Base-by-base conservation (phyloP, 257 asterid species). In the Marsdenia floribunda region DNA sequence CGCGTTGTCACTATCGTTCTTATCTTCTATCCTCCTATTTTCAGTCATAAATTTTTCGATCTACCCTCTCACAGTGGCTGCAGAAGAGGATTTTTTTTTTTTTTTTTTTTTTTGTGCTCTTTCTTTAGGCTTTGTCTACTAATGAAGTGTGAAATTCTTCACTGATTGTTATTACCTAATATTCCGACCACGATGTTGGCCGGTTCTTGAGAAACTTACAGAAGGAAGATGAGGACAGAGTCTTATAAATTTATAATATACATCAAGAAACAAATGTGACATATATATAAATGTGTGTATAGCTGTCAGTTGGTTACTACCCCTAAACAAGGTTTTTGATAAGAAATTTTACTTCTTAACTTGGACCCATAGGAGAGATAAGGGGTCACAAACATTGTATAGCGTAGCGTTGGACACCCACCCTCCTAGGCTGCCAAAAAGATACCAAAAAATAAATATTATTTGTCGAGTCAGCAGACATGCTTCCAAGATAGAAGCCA, bases 401-500 rank as follows among this genome's bases (percentile, higher is more conserved):
- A 1, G 33, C 33, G 33, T 29, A 29, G 33, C 33, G 33, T 29
- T 29, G 33, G 33, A 29, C 33, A 1, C 33, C 33, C 33, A 29
- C 33, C 74, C 19, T 19, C 7, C 21, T 38, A 22, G 47, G 16
- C 73, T 53, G 77, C 19, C 26, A 50, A 72, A 29, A 72, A 65
- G 76, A 71, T 77, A 65, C 77, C 68, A 69, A 64, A 64, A 77
- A 64, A 77, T 44, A 44, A 44, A 6, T 44, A 7, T 44, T 78
- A 73, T 44, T 66, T 37, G 81, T 66, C 77, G 21, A 64, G 12
- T 12, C 24, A 54, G 15, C 74, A 47, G 74, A 55, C 70, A 65
- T 78, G 77, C 74, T 66, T 78, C 80, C 80, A 52, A 77, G 70
- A 70, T n/a, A 59, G 80, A 70, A 37, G 60, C 57, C 66, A 22